Conservation (phyloP, 2,329 filamentous ascomycete species). For the Knufia fluminis region DNA sequence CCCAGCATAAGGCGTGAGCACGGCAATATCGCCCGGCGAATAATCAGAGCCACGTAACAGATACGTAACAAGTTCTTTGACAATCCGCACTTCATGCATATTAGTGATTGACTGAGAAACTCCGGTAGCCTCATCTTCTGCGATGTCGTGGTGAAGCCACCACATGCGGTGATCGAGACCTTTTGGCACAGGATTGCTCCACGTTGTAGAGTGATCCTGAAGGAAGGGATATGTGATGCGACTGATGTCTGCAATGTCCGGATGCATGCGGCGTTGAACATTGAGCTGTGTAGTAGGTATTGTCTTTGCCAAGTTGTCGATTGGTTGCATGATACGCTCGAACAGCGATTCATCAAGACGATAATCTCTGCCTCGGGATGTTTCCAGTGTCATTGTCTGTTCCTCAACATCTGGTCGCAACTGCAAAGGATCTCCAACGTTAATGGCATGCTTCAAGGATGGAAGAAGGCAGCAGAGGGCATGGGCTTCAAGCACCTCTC, state of each 20-base stretch:
- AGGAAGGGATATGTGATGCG: conserved; percentile 25
- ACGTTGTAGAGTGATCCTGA: conserved; percentile 18
- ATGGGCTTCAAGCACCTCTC: conserved; percentile 58
- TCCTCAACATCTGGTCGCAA: conserved; percentile 24
- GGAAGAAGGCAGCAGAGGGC: conserved; percentile 50
- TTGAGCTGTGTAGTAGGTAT: conserved; percentile 22
- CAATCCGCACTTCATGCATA: conserved; percentile 26
- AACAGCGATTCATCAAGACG: conserved; percentile 53
- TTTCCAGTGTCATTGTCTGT: conserved; percentile 45
- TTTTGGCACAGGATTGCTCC: conserved; percentile 12
- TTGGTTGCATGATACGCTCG: conserved; percentile 41
- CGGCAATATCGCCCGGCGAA: conserved; percentile 24
- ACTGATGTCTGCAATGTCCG: conserved; percentile 25
- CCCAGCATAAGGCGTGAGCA: conserved; percentile 27
- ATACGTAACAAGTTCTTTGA: conserved; percentile 23
- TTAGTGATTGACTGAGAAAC: conserved; percentile 23
- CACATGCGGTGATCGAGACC: conserved; percentile 24
- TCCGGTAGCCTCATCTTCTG: conserved; percentile 17
- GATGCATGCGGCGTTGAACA: conserved; percentile 27
- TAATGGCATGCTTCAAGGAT: conserved; percentile 51
- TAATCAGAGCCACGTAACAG: conserved; percentile 25
- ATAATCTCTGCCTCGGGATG: conserved; percentile 39
- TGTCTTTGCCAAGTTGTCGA: conserved; percentile 12
- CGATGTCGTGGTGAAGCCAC: conserved; percentile 26
- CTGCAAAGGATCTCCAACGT: conserved; percentile 32